Conservation (phyloP, 441 rosid species). For the Corymbia calophylla region DNA sequence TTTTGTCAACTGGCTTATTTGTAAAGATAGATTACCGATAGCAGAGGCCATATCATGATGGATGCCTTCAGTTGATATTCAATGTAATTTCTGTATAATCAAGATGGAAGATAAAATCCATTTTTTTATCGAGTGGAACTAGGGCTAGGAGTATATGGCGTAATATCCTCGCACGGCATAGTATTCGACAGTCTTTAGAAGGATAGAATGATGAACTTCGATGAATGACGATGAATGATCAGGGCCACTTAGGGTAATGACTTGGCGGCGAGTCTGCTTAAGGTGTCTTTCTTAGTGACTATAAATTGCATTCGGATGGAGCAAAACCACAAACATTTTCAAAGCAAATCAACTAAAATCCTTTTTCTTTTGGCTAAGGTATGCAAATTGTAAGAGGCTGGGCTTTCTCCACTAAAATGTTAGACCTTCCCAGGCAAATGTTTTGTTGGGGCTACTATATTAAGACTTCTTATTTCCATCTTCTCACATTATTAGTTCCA, state of each 20-base stretch:
- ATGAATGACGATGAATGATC: not conserved
- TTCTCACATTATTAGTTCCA: not conserved
- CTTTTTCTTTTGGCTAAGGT: not conserved
- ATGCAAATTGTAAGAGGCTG: not conserved
- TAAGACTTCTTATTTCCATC: not conserved
- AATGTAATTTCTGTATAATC: not conserved
- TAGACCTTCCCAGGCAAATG: not conserved
- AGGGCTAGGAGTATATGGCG: too few species aligned
- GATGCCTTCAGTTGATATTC: not conserved
- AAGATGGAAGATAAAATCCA: not conserved
- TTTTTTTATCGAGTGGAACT: not conserved
- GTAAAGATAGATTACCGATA: not conserved
- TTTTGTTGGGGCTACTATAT: not conserved
- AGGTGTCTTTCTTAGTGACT: not conserved
- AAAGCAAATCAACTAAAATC: not conserved
- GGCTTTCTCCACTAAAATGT: not conserved
- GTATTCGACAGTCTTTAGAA: not conserved
- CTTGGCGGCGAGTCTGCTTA: fast-evolving
- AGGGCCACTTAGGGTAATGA: not conserved
- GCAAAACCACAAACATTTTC: not conserved
- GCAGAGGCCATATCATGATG: fast-evolving
- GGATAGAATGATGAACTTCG: not conserved
- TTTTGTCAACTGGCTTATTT: not conserved
- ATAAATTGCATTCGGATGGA: not conserved
- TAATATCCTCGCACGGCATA: too few species aligned